A percentile compares a stretch with the other conserved stretches of the same genome.
Conservation (phyloP, 495 filamentous ascomycete genomes). For the Penicillium manginii region DNA sequence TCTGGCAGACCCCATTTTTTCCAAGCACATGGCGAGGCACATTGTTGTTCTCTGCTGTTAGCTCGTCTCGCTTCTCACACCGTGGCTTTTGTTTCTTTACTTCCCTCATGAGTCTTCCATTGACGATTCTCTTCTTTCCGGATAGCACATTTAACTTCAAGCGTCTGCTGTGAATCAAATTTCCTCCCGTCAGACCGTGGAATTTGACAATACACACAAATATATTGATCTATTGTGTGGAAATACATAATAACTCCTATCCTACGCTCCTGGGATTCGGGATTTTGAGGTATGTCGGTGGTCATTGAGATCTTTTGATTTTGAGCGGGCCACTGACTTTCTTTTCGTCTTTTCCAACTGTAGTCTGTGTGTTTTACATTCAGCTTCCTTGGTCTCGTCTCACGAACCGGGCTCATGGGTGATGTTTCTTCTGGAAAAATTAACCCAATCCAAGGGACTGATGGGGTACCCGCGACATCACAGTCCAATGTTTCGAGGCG, state of each 20-base stretch:
- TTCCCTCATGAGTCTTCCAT: not conserved
- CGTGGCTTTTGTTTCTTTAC: not conserved
- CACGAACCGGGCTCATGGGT: conserved; percentile 34
- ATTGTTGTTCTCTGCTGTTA: not conserved
- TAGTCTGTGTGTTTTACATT: not conserved
- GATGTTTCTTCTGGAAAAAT: conserved; percentile 36
- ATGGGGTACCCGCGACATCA: conserved; percentile 20
- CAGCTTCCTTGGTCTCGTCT: conserved; percentile 1
- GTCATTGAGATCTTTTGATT: conserved; percentile 4
- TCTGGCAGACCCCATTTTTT: not conserved
- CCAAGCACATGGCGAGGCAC: not conserved
- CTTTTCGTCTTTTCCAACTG: not conserved
- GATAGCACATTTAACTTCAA: not conserved
- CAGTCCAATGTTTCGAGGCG: conserved; percentile 18
- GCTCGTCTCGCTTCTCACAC: conserved; percentile 2
- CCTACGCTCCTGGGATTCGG: not conserved
- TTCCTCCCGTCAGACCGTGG: not conserved
- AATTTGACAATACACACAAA: not conserved
- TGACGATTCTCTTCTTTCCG: not conserved
- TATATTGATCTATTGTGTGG: not conserved
- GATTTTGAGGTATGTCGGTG: not conserved
- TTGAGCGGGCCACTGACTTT: not conserved
- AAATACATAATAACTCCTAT: not conserved
- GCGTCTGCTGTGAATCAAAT: not conserved
- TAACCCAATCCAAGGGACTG: conserved; percentile 26